Base-by-base conservation (phyloP, 305 asterid genomes). In the Stenogyne calaminthoides region DNA sequence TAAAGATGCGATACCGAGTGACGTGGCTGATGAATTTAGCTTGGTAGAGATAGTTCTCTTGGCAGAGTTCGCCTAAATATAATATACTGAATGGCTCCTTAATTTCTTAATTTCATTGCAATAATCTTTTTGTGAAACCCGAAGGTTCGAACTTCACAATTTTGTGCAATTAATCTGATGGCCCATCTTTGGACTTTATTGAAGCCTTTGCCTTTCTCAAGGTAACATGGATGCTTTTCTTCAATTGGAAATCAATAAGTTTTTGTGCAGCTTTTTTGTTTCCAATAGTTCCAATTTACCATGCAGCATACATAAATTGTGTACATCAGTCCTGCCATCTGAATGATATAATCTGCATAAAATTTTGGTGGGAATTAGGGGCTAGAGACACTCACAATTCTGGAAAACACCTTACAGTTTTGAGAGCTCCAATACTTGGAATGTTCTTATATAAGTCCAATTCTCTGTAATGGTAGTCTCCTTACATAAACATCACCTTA, bases 321-420 rank as follows among this genome's bases (percentile, higher is more conserved):
- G 44, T 20, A 40, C 69, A 71, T 60, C 44, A 27, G 29, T 72
- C 36, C 39, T 72, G 44, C 16, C 57, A 47, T 36, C 67, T 29
- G 32, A 27, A 4, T 66, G n/a, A 36, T 47, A 25, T 25, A 27
- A 49, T n/a, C 60, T 70, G 63, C 36, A 25, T 56, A 3, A 7
- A 29, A 54, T 52, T 14, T 46, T 49, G 39, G 15, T 46, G 54
- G 63, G 59, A 12, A 49, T 72, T 63, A 52, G 70, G 64, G 59
- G 44, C 7, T 18, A 49, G 44, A 29, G 51, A 14, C 14, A 8
- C 14, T 39, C 74, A 39, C 22, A 6, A 18, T 63, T 19, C 32
- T 36, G 19, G 39, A 34, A 1, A 27, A 37, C 39, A 61, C 44
- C n/a, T 61, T 34, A 44, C 34, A 47, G 52, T 44, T 19, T 19